Evolutionary conservation across 225 moss, liverwort and hornwort genomes (phyloP).

Genomic region (Sphagnum tenellum): DNA sequence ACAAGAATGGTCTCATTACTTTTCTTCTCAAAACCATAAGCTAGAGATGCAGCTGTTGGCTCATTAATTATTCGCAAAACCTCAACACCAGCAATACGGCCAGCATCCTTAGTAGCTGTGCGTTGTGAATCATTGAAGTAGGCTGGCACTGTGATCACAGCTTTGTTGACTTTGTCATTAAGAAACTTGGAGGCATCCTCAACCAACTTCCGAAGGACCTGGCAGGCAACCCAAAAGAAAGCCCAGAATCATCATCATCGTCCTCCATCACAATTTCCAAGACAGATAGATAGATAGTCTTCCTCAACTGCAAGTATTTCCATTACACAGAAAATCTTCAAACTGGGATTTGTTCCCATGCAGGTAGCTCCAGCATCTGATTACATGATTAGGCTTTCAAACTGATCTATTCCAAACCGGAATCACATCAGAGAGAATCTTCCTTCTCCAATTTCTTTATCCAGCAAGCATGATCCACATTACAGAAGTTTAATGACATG

Average conservation of each 20-base stretch:
- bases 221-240: background rate
- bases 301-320: no score
- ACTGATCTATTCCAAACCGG: background rate
- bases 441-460: background rate
- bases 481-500: background rate
- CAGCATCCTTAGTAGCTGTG: constrained; percentile 88
- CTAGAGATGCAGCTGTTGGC: constrained; percentile 85
- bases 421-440: background rate
- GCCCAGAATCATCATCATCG: no score
- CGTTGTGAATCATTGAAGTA: constrained; percentile 70
- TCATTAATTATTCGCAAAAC: constrained; percentile 94
- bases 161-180: constrained; percentile 44
- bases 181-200: constrained; percentile 55
- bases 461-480: background rate
- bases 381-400: background rate
- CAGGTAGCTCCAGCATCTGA: background rate
- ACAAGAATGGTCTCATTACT: constrained; percentile 87
- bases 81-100: constrained; percentile 81
- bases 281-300: no score
- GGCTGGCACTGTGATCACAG: constrained; percentile 57
- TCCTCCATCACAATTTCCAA: no score
- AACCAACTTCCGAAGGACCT: constrained; percentile 85
- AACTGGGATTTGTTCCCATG: no score
- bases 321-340: no score
- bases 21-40: constrained; percentile 90